phyloP scores from a whole-genome alignment of 2,329 filamentous ascomycete genomes.

The Cercospora sp. region DNA sequence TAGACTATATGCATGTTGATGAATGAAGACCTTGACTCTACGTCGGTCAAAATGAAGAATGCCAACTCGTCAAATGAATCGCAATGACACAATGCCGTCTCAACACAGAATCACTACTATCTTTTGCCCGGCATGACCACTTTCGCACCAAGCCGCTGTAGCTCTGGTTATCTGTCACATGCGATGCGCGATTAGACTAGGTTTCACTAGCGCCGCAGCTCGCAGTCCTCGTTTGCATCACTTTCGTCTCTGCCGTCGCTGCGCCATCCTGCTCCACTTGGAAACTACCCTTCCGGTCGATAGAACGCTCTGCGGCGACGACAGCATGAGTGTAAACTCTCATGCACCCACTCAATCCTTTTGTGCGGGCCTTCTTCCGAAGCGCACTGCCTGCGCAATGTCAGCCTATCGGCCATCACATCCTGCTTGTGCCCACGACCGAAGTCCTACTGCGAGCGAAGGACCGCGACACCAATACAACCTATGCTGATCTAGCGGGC shows the following conservation, averaged over 20 bases:
- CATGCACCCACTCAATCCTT: slow-evolving; percentile 82
- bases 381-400: slow-evolving; percentile 91
- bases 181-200: slow-evolving; percentile 6
- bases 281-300: neutral
- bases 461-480: slow-evolving; percentile 79
- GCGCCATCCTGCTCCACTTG: neutral
- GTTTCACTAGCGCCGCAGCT: slow-evolving; percentile 2
- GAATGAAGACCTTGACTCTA: slow-evolving; percentile 14
- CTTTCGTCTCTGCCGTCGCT: neutral
- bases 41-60: slow-evolving; percentile 17
- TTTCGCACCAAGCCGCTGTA: neutral
- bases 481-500: slow-evolving; percentile 75
- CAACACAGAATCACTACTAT: neutral
- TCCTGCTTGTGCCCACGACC: slow-evolving; percentile 90
- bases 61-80: neutral
- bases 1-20: slow-evolving; percentile 12
- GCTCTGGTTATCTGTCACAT: slow-evolving; percentile 6
- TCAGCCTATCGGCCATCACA: slow-evolving; percentile 84
- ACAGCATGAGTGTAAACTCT: slow-evolving; percentile 18
- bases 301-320: neutral
- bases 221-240: slow-evolving; percentile 1
- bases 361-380: slow-evolving; percentile 97
- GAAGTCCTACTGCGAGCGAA: slow-evolving; percentile 85
- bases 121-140: neutral
- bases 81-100: neutral